Evolutionary conservation across 306 rosid genomes (phyloP).

Genomic region (Psophocarpus tetragonolobus): DNA sequence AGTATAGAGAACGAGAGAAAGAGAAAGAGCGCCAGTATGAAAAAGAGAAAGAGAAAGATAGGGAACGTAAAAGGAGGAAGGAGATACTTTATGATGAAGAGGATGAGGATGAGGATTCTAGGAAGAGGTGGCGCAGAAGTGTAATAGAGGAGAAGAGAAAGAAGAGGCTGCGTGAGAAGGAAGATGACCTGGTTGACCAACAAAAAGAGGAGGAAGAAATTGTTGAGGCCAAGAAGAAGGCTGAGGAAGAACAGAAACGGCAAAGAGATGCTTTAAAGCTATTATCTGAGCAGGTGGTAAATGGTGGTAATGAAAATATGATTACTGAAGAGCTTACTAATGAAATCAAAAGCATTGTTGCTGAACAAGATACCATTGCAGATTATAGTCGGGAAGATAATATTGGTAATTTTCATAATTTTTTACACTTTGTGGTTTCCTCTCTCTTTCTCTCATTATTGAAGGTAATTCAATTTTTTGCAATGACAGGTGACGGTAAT

Average conservation of each 20-base stretch:
- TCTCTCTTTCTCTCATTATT: conserved; percentile 4
- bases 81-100: conserved; percentile 90
- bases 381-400: conserved; percentile 55
- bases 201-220: conserved; percentile 88
- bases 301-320: conserved; percentile 45
- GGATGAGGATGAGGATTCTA: conserved; percentile 92
- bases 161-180: conserved; percentile 84
- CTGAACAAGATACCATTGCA: conserved; percentile 45
- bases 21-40: conserved; percentile 94
- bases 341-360: conserved; percentile 47
- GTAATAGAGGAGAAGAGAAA: conserved; percentile 86
- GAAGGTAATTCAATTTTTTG: conserved; percentile 35
- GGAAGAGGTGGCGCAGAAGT: conserved; percentile 94
- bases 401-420: conserved; percentile 48
- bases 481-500: conserved; percentile 57
- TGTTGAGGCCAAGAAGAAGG: conserved; percentile 76
- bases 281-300: conserved; percentile 45
- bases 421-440: not conserved
- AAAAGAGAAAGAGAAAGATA: conserved; percentile 91
- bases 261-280: conserved; percentile 65
- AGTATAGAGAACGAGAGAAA: conserved; percentile 90
- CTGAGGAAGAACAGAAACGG: conserved; percentile 70
- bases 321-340: conserved; percentile 46
- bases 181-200: conserved; percentile 80
- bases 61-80: conserved; percentile 90